phyloP scores from a whole-genome alignment of 2,329 filamentous ascomycete genomes.

The Sporothrix variecibatus region DNA sequence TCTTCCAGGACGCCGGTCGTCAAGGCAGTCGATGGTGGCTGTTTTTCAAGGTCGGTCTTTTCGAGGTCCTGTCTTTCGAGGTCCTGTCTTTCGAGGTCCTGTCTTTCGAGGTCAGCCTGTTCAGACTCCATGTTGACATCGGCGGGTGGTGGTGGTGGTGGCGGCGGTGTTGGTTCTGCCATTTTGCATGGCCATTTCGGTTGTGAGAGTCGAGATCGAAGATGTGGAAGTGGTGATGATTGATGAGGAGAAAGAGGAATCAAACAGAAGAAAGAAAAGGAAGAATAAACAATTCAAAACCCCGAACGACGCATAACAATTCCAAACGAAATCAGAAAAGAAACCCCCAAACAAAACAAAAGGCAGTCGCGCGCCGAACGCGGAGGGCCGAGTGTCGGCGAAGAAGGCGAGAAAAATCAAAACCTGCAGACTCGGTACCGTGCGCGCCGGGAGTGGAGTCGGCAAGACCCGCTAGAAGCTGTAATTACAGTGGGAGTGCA shows the following conservation, averaged over 20 bases:
- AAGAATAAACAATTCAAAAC: neutral
- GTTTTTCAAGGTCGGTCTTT: neutral
- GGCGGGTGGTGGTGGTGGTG: neutral
- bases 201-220: neutral
- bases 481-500: neutral
- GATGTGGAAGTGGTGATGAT: too few relatives aligned
- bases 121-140: neutral
- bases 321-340: slow-evolving; percentile 37
- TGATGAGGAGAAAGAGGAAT: too few relatives aligned
- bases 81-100: too few relatives aligned
- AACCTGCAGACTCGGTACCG: neutral
- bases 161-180: neutral
- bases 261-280: neutral
- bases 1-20: neutral
- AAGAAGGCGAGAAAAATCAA: neutral
- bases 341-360: neutral
- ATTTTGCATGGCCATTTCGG: neutral
- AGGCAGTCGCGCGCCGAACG: neutral
- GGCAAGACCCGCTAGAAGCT: neutral
- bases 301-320: slow-evolving; percentile 33
- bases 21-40: neutral
- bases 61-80: neutral
- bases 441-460: neutral
- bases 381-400: neutral
- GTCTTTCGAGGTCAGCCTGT: neutral